Evolutionary conservation across 2,329 filamentous ascomycete genomes (phyloP).

Genomic region (Nemania abortiva): DNA sequence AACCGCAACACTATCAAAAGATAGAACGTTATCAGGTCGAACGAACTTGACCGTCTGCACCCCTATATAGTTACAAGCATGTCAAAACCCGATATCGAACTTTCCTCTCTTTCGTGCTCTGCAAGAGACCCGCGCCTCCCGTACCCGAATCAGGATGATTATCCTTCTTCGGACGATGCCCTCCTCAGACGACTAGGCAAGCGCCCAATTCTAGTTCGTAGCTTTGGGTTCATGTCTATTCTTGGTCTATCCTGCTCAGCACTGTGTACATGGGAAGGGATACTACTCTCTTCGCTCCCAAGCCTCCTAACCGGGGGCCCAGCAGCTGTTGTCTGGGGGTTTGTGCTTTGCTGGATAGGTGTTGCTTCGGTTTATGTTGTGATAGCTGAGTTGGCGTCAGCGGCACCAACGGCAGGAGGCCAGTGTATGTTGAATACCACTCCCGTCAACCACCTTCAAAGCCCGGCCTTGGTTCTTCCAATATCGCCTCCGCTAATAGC

Average conservation of each 20-base stretch:
- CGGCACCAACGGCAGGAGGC: background rate
- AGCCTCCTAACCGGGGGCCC: background rate
- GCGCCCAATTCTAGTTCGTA: background rate
- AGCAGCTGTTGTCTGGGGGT: background rate
- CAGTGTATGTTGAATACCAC: background rate
- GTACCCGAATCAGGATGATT: no score
- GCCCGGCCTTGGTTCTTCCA: no score
- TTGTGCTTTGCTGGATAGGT: background rate
- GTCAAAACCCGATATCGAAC: no score
- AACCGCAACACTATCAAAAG: no score
- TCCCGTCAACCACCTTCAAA: background rate
- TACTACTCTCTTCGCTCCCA: background rate
- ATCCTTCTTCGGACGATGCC: no score
- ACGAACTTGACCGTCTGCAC: no score
- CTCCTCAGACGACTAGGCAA: no score
- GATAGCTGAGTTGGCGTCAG: background rate
- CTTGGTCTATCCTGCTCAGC: background rate
- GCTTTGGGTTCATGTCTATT: constrained; percentile 6
- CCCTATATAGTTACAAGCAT: no score
- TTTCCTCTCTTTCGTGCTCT: no score
- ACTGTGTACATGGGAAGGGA: background rate
- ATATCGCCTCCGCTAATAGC: background rate
- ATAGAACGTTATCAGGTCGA: no score
- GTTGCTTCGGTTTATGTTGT: background rate
- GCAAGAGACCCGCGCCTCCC: no score